phyloP scores from a whole-genome alignment of 139 green algal genomes.

The Desmodesmus armatus region DNA sequence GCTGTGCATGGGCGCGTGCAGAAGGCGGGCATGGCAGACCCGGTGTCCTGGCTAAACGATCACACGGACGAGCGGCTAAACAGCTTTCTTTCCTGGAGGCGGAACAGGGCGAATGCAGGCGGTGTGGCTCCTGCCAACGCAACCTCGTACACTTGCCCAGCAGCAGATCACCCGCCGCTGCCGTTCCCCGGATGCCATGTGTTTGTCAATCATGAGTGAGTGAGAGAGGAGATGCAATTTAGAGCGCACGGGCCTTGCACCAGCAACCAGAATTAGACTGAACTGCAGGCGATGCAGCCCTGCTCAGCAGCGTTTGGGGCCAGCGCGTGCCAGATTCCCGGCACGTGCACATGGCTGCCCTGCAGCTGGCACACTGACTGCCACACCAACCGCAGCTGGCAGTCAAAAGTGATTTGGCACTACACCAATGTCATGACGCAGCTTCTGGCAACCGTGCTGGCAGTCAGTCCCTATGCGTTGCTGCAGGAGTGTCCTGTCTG shows the following conservation, averaged over 20 bases:
- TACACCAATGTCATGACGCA: no score
- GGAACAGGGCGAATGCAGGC: slow-evolving; percentile 1
- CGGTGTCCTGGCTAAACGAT: slow-evolving; percentile 18
- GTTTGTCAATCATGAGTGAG: slow-evolving; percentile 57
- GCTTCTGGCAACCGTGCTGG: no score
- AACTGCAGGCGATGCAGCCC: neutral
- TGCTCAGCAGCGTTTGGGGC: no score
- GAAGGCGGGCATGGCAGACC: slow-evolving; percentile 12
- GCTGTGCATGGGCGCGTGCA: slow-evolving; percentile 12
- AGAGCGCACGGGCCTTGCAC: neutral
- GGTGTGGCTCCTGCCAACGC: neutral
- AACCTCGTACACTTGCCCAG: slow-evolving; percentile 32
- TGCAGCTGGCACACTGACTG: neutral
- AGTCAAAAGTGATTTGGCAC: no score
- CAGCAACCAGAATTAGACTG: neutral
- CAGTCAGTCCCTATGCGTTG: no score
- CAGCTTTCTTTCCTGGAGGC: slow-evolving; percentile 36
- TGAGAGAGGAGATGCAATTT: no score
- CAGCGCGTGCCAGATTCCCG: no score
- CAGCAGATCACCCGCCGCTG: slow-evolving; percentile 42
- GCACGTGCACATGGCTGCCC: no score
- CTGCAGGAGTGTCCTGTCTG: no score
- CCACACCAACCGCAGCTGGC: no score
- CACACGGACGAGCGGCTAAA: slow-evolving; percentile 15
- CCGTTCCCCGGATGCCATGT: slow-evolving; percentile 54